Evolutionary conservation across 2,329 filamentous ascomycete species (phyloP), one percentile per base, ranked within the genome.

Genomic region (Zymoseptoria pseudotritici): DNA sequence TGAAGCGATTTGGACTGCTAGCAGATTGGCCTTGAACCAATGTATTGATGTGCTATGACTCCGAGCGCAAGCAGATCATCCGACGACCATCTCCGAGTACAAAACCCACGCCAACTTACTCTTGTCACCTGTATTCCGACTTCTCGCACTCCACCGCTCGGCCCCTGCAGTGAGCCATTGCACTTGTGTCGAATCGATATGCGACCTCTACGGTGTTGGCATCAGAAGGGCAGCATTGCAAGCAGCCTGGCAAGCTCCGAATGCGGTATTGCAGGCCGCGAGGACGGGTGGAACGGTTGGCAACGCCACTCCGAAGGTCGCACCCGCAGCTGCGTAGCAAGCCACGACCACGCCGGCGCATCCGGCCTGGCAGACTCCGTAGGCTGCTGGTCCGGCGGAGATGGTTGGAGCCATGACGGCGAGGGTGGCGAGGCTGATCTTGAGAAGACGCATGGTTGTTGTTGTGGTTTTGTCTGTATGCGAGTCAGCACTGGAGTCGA

Each of bases 301-400:
- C n/a, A n/a, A n/a, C n/a, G n/a, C n/a, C n/a, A n/a, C n/a, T 0
- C 78, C 77, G 17, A 63, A 81, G 1, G 74, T 75, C 52, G 67
- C 71, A 0, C 79, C 79, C 0, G 74, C 78, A 5, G 75, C 79
- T 1, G 67, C 29, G 55, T 81, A 82, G 61, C 79, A 82, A 0
- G 78, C 76, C 65, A 74, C 75, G 0, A 79, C 79, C 0, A 81
- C 66, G 0, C 61, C 62, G 0, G 78, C 67, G 36, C 80, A 82
- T 4, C 79, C 79, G 0, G 75, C 74, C 66, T 82, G 79, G 53
- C 79, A 82, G 3, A 77, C 54, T 0, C 75, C 78, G 61, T 82
- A 82, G 8, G 66, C 72, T 1, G 66, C 26, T 0, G 74, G 75
- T 0, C 75, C 75, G 7, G 72, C 73, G 5, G n/a, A 31, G 17